Evolutionary conservation across 148 eudicot species (phyloP), one percentile per base, ranked within the genome.

Genomic region (Rhododendron vialii): DNA sequence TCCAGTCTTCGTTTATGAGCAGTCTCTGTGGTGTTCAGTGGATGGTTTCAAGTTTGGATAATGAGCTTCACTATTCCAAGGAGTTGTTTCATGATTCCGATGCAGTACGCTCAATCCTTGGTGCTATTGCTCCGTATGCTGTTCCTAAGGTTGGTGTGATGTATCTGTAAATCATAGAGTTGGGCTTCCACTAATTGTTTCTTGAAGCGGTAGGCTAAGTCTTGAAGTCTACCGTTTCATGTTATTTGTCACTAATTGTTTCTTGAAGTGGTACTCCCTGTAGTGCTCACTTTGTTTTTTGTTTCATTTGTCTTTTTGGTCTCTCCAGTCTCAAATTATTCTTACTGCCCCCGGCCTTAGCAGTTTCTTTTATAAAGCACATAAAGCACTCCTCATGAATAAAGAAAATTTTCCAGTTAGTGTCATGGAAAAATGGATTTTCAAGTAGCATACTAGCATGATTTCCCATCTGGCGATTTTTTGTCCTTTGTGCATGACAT

Each of bases 41-140:
- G 99, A 86, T 93, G 24, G 89, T 85, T 43, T 95, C 99, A 77
- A 91, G 89, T 86, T 86, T 88, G 81, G 94, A 90, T 81, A 55
- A 91, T 63, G 89, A 91, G 86, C 95, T 97, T 77, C 93, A 95
- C 83, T 91, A 80, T 89, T 93, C 99, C 20, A 91, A 88, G 82
- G 96, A 95, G 80, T 79, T 97, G 82, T 97, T 92, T 85, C 88
- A 97, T 86, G 96, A 97, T 86, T 94, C 96, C 89, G 93, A 90
- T 87, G 89, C 89, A 78, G 95, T 95, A 80, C 89, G 93, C 85
- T 94, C 98, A 69, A 74, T 97, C 87, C 88, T 95, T 53, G 99
- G 99, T 80, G 86, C 74, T 88, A 88, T 82, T 86, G 99, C 94
- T 87, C 95, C 98, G 28, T 97, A 92, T 89, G 92, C 91, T 53